Percentiles rank a stretch among this genome's conserved stretches.
Conservation (phyloP, 2,329 filamentous ascomycete species). For the Aspergillus novofumigatus region DNA sequence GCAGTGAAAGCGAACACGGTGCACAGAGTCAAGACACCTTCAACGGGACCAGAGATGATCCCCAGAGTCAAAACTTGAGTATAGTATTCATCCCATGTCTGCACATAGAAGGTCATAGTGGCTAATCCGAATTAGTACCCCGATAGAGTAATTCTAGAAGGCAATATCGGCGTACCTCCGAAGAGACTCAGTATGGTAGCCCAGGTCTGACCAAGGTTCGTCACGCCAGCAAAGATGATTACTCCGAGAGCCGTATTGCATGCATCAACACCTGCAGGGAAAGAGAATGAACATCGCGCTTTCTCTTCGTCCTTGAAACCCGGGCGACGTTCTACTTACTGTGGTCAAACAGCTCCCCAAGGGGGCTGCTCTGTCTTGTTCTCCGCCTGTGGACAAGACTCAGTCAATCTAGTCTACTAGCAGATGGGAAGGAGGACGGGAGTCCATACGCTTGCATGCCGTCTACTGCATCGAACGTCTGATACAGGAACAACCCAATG, state of each 20-base stretch:
- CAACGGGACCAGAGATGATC: slow-evolving; percentile 88
- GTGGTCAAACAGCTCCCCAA: slow-evolving; percentile 96
- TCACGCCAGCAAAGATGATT: slow-evolving; percentile 82
- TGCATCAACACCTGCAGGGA: slow-evolving; percentile 68
- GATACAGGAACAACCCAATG: slow-evolving; percentile 85
- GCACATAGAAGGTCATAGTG: slow-evolving; percentile 93
- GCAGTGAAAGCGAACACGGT: slow-evolving; percentile 79
- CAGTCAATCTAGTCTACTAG: slow-evolving; percentile 5
- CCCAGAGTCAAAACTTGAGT: slow-evolving; percentile 93
- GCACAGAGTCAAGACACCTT: slow-evolving; percentile 83
- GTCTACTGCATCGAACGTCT: slow-evolving; percentile 97
- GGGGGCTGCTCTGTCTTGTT: slow-evolving; percentile 84
- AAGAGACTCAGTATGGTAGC: slow-evolving; percentile 79
- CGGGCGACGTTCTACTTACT: slow-evolving; percentile 45
- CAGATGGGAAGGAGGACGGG: not conserved
- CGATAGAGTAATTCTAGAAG: not conserved
- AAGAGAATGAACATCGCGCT: not conserved
- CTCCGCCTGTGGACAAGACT: slow-evolving; percentile 56
- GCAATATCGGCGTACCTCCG: slow-evolving; percentile 57
- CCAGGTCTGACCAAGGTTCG: slow-evolving; percentile 93
- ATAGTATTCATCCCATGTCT: slow-evolving; percentile 99
- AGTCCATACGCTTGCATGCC: slow-evolving; percentile 76
- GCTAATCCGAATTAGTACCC: slow-evolving; percentile 45
- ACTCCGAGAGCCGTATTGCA: slow-evolving; percentile 94
- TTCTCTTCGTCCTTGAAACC: not conserved